Evolutionary conservation across 2,329 filamentous ascomycete species (phyloP).

Genomic region (Claviceps cyperi): DNA sequence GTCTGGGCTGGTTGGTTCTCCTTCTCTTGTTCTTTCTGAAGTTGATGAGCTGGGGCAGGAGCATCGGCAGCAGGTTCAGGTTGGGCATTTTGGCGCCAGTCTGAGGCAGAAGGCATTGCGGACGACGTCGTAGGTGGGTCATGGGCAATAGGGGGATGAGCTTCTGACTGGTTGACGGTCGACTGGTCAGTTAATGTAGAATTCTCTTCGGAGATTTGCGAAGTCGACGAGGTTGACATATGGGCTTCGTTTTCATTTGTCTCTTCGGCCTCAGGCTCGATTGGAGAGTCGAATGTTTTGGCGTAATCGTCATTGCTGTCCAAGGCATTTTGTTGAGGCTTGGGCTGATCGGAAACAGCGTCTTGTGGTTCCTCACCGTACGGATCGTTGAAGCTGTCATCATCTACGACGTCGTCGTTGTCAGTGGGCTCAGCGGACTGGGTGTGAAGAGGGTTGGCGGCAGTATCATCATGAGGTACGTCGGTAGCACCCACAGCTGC

Average conservation of each 20-base stretch:
- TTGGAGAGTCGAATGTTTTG: conserved; percentile 36
- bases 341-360: conserved; percentile 7
- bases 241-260: conserved; percentile 22
- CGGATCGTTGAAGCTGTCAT: conserved; percentile 33
- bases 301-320: conserved; percentile 34
- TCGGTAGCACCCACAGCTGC: conserved; percentile 16
- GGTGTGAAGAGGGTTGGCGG: conserved; percentile 18
- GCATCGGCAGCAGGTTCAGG: conserved; percentile 8
- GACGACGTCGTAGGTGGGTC: conserved; percentile 15
- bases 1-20: conserved; percentile 8
- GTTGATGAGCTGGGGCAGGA: conserved; percentile 13
- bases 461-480: conserved; percentile 13
- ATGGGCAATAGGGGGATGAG: conserved; percentile 17
- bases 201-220: conserved; percentile 27
- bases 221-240: conserved; percentile 27
- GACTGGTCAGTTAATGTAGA: conserved; percentile 25
- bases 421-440: conserved; percentile 19
- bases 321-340: conserved; percentile 16
- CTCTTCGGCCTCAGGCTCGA: conserved; percentile 22
- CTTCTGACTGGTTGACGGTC: conserved; percentile 17
- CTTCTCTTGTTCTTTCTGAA: conserved; percentile 10
- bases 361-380: conserved; percentile 27
- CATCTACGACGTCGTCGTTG: conserved; percentile 25
- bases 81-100: conserved; percentile 7
- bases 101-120: conserved; percentile 9